Conservation (phyloP, 2,329 filamentous ascomycete genomes). For the Teratosphaeria nubilosa region DNA sequence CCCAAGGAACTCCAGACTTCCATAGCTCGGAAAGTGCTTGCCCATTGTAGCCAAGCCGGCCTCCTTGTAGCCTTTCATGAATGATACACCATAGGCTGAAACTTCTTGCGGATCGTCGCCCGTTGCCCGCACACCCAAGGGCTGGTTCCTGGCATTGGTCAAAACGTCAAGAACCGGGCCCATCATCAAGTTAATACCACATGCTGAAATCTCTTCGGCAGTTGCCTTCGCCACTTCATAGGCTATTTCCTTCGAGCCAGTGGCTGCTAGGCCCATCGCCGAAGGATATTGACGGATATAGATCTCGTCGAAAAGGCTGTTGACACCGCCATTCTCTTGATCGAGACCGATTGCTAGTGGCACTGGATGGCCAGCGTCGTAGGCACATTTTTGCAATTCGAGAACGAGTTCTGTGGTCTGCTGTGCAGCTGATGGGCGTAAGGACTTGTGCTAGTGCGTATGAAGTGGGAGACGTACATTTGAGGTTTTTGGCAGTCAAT, state of each 20-base stretch:
- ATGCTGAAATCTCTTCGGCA: slow-evolving; percentile 81
- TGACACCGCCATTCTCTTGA: slow-evolving; percentile 96
- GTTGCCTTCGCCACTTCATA: slow-evolving; percentile 89
- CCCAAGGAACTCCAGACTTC: slow-evolving; percentile 85
- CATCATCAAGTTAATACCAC: slow-evolving; percentile 91
- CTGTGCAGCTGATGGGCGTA: slow-evolving; percentile 60
- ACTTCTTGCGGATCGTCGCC: slow-evolving; percentile 94
- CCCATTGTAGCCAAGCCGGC: slow-evolving; percentile 81
- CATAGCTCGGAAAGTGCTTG: slow-evolving; percentile 95
- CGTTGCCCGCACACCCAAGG: slow-evolving; percentile 76
- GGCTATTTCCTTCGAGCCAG: slow-evolving; percentile 72
- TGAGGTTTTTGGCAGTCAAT: slow-evolving; percentile 73
- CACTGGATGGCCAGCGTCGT: slow-evolving; percentile 78
- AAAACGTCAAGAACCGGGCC: slow-evolving; percentile 89
- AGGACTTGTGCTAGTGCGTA: slow-evolving; percentile 7
- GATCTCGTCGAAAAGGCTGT: slow-evolving; percentile 90
- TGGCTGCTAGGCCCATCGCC: slow-evolving; percentile 92
- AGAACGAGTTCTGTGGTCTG: slow-evolving; percentile 81
- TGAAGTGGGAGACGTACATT: slow-evolving; percentile 48
- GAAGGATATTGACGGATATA: slow-evolving; percentile 95
- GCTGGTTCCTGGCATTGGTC: slow-evolving; percentile 85
- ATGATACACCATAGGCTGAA: slow-evolving; percentile 81
- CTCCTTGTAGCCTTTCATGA: slow-evolving; percentile 86
- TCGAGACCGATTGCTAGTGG: slow-evolving; percentile 86
- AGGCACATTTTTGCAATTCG: slow-evolving; percentile 85